These are phyloP conservation scores for Solanum chaucha DNA, from an alignment of 257 asterid genomes.

Conservation along the genomic window DNA sequence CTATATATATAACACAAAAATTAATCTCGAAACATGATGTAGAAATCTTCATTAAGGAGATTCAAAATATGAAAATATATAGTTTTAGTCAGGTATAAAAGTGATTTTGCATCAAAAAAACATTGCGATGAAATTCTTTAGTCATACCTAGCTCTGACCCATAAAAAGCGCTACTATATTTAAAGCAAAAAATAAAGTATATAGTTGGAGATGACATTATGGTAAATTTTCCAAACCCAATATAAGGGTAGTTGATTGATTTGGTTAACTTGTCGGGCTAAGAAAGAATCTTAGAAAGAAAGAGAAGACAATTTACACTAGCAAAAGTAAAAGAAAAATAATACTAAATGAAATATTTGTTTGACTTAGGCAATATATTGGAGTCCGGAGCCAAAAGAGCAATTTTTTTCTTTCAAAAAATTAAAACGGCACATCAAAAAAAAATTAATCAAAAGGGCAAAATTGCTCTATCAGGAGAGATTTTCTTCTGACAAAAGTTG, in stretches of 20 bases:
- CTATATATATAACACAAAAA: neutral
- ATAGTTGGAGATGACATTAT: neutral
- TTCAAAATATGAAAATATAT: too few species aligned
- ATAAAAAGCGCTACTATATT: neutral
- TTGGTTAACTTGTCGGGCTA: neutral
- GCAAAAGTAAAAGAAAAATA: neutral
- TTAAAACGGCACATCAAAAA: too few species aligned
- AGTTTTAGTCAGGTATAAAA: neutral
- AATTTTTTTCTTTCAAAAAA: too few species aligned
- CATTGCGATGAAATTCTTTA: too few species aligned
- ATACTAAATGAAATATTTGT: neutral
- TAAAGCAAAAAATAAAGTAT: too few species aligned
- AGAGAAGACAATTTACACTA: neutral
- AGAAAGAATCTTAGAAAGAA: constrained; percentile 6
- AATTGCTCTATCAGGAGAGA: too few species aligned
- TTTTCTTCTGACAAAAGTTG: too few species aligned
- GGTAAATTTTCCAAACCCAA: neutral
- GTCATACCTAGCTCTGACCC: neutral
- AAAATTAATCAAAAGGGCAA: too few species aligned
- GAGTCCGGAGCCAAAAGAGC: too few species aligned
- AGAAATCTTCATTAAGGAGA: too few species aligned
- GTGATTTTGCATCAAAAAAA: too few species aligned
- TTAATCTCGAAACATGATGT: too few species aligned
- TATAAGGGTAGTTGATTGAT: neutral
- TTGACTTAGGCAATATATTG: constrained; percentile 11